phyloP scores from a whole-genome alignment of 2,329 filamentous ascomycete genomes.

The Spiromastix sp. region DNA sequence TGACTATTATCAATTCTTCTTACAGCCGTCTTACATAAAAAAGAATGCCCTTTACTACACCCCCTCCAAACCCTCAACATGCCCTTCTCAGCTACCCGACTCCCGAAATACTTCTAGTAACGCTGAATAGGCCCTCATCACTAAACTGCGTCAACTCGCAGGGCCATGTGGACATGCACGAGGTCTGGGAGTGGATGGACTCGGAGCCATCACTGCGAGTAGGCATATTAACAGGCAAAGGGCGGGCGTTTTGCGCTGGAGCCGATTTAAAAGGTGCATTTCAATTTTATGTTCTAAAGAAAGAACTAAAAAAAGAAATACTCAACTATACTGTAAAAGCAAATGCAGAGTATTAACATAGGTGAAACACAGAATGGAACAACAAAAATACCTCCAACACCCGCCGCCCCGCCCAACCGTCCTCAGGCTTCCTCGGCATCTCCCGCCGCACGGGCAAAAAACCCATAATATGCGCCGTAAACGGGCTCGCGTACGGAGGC shows the following conservation, averaged over 20 bases:
- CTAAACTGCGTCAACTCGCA: conserved; percentile 36
- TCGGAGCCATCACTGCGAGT: conserved; percentile 30
- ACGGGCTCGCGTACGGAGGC: conserved; percentile 64
- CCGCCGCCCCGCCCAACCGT: conserved; percentile 15
- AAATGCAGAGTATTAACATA: neutral
- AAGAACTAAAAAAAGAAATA: neutral
- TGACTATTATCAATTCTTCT: neutral
- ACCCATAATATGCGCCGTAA: conserved; percentile 65
- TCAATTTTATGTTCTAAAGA: conserved; percentile 1
- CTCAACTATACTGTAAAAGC: neutral
- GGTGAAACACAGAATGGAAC: conserved; percentile 24
- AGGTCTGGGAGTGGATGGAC: conserved; percentile 37
- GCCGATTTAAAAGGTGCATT: conserved; percentile 33
- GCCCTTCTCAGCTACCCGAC: conserved; percentile 31
- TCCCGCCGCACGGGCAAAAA: conserved; percentile 44
- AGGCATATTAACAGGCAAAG: conserved; percentile 31
- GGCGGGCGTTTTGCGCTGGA: conserved; percentile 36
- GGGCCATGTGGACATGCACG: conserved; percentile 32
- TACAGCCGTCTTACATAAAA: neutral
- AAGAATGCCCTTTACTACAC: conserved; percentile 9
- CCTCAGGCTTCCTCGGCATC: conserved; percentile 33
- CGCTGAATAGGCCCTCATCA: conserved; percentile 32
- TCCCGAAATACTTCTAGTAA: conserved; percentile 37
- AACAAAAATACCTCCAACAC: conserved; percentile 5
- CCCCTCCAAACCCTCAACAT: conserved; percentile 20